Evolutionary conservation across 1,284 basidiomycete species (phyloP).

Genomic region (Ceratobasidium sp.): DNA sequence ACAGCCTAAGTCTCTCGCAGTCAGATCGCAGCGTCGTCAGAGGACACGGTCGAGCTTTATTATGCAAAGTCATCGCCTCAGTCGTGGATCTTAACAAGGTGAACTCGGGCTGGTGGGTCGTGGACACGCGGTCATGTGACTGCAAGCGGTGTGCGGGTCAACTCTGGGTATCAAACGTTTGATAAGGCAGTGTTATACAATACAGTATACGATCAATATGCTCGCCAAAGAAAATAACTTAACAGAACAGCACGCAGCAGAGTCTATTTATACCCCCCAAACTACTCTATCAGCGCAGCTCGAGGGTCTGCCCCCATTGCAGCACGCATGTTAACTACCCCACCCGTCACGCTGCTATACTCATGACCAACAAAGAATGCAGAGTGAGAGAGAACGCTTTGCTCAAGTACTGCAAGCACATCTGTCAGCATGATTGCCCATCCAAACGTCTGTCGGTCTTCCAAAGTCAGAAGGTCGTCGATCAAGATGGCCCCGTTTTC

Average conservation of each 20-base stretch:
- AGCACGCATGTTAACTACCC: constrained; percentile 62
- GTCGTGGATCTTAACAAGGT: background rate
- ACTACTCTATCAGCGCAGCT: constrained; percentile 56
- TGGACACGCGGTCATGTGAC: background rate
- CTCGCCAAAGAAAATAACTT: background rate
- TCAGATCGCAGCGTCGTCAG: constrained; percentile 15
- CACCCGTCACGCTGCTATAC: constrained; percentile 55
- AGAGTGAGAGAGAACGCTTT: constrained; percentile 50
- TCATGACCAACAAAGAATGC: constrained; percentile 49
- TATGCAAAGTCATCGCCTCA: background rate
- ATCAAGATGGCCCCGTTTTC: constrained; percentile 52
- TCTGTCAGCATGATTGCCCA: constrained; percentile 51
- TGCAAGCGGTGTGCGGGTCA: background rate
- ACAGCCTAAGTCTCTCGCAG: constrained; percentile 18
- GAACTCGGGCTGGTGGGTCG: background rate
- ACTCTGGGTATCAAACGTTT: constrained; percentile 8
- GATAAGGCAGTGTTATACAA: background rate
- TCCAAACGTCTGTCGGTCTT: constrained; percentile 49
- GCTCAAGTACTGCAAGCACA: constrained; percentile 53
- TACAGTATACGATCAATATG: background rate
- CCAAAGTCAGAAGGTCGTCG: constrained; percentile 50
- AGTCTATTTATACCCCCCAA: background rate
- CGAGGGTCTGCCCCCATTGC: constrained; percentile 61
- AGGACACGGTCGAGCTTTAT: background rate
- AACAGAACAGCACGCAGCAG: background rate